Evolutionary conservation across 352 stramenopile genomes (phyloP).

Genomic region (Aphanomyces invadans): DNA sequence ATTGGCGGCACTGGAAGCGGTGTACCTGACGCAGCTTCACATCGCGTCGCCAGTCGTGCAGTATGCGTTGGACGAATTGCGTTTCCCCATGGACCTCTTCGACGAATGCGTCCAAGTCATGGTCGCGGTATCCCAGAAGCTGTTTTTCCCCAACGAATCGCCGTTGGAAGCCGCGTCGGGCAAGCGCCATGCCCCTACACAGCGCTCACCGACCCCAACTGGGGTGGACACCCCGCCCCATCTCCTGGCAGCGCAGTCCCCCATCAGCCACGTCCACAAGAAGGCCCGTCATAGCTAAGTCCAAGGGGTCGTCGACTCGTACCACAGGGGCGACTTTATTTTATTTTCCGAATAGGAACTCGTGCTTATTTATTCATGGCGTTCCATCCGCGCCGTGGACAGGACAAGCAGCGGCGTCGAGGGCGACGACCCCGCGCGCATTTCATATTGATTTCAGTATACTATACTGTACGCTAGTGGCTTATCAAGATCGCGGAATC

Average conservation of each 20-base stretch:
- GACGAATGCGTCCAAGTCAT: slow-evolving; percentile 12
- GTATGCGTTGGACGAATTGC: slow-evolving; percentile 8
- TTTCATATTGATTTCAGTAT: slow-evolving; percentile 13
- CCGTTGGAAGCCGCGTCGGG: too few relatives aligned
- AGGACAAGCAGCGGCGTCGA: too few relatives aligned
- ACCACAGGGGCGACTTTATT: not conserved
- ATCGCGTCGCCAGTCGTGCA: slow-evolving; percentile 2
- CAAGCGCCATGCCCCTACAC: too few relatives aligned
- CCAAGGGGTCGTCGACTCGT: too few relatives aligned
- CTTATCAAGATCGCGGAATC: too few relatives aligned
- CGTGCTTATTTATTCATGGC: slow-evolving; percentile 10
- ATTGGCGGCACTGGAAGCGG: slow-evolving; percentile 15
- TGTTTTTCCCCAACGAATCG: not conserved
- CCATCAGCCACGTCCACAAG: slow-evolving; percentile 1
- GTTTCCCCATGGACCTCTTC: not conserved
- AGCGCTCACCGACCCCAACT: not conserved
- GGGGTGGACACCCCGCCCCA: not conserved
- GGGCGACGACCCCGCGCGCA: too few relatives aligned
- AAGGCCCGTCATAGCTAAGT: not conserved
- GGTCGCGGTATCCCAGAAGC: not conserved
- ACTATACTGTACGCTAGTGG: too few relatives aligned
- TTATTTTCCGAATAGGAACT: slow-evolving; percentile 1
- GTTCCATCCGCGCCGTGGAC: too few relatives aligned
- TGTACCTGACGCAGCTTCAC: slow-evolving; percentile 15
- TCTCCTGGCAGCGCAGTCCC: too few relatives aligned